phyloP scores from a whole-genome alignment of 257 asterid species.

The Vinca minor region DNA sequence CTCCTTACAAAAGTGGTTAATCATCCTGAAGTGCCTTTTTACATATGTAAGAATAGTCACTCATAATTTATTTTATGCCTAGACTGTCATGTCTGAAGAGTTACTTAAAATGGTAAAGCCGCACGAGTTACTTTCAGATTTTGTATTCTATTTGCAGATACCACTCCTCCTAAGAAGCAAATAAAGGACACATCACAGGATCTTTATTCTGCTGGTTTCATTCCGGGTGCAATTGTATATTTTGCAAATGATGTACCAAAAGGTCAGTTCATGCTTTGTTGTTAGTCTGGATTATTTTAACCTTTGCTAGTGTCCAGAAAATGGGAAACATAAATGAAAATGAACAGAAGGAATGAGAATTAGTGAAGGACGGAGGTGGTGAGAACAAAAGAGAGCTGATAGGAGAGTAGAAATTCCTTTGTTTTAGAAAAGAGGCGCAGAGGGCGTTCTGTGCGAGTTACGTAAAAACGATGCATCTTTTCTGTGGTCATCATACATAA shows the following conservation, averaged over 20 bases:
- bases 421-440: background rate
- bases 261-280: conserved; percentile 35
- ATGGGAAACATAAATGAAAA: background rate
- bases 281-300: background rate
- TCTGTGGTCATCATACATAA: background rate
- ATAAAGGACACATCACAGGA: conserved; percentile 65
- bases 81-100: background rate
- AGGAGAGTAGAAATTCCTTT: background rate
- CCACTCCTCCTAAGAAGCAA: conserved; percentile 91
- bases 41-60: conserved; percentile 50
- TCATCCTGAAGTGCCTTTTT: conserved; percentile 68
- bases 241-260: conserved; percentile 53
- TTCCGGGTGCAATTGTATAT: conserved; percentile 93
- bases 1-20: conserved; percentile 55
- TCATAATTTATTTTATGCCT: background rate
- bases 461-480: background rate
- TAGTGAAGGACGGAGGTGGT: background rate
- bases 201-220: conserved; percentile 75
- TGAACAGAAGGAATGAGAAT: no score
- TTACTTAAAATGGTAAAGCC: conserved; percentile 6
- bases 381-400: background rate
- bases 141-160: conserved; percentile 40
- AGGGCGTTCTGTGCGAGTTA: background rate
- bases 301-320: background rate
- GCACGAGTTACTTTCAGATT: conserved; percentile 7